phyloP scores from a whole-genome alignment of 495 filamentous ascomycete genomes.

The Podospora comata region DNA sequence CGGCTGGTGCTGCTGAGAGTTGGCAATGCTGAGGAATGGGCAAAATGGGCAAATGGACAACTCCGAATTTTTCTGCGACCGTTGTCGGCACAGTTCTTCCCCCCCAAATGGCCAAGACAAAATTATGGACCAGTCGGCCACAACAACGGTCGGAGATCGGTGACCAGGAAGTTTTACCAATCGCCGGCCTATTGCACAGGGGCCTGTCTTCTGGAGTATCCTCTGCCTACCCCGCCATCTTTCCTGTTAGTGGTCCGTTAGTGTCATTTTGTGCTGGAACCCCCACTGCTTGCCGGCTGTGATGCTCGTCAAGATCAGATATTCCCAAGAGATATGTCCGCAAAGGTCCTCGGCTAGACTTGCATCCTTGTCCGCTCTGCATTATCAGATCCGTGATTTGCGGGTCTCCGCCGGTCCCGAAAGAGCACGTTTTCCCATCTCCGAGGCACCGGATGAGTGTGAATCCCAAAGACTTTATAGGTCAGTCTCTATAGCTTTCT shows the following conservation, averaged over 20 bases:
- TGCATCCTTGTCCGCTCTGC: slow-evolving; percentile 16
- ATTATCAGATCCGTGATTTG: slow-evolving; percentile 28
- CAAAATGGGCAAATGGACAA: slow-evolving; percentile 12
- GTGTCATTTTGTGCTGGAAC: background rate
- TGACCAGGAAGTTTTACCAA: background rate
- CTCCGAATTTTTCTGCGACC: slow-evolving; percentile 19
- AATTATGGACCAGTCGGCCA: slow-evolving; percentile 16
- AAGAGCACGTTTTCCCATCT: slow-evolving; percentile 6
- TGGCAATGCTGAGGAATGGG: background rate
- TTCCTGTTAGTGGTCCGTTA: slow-evolving; percentile 10
- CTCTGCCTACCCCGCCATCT: slow-evolving; percentile 7
- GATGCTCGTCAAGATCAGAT: slow-evolving; percentile 10
- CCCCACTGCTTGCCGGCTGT: slow-evolving; percentile 7
- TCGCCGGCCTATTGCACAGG: slow-evolving; percentile 2
- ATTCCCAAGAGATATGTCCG: slow-evolving; percentile 12
- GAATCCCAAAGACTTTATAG: background rate
- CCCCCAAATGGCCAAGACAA: slow-evolving; percentile 16
- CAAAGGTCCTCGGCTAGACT: slow-evolving; percentile 14
- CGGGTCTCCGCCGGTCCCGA: slow-evolving; percentile 19
- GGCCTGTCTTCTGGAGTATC: background rate
- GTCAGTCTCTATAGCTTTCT: background rate
- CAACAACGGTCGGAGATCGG: slow-evolving; percentile 19
- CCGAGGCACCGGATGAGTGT: slow-evolving; percentile 15
- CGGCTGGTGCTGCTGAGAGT: background rate
- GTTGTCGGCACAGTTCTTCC: slow-evolving; percentile 19